A percentile compares a stretch with the other conserved stretches of the same genome.
These are phyloP conservation scores for Arctium minus DNA, from an alignment of 129 eudicot genomes.

Conservation along the genomic window DNA sequence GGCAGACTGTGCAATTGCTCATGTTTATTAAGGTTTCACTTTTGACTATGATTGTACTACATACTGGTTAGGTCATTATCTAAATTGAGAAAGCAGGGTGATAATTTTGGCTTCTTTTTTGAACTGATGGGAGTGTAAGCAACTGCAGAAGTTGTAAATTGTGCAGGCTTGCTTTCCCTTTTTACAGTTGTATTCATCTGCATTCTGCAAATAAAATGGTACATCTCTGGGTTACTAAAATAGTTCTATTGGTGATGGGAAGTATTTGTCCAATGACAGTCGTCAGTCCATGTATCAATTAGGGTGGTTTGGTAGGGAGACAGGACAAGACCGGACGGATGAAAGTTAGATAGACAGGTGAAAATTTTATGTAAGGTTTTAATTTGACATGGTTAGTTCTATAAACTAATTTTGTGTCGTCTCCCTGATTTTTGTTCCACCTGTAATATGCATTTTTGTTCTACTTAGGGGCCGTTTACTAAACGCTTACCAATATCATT, in stretches of 20 bases:
- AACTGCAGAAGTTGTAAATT: neutral
- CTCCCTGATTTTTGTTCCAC: neutral
- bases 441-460: neutral
- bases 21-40: neutral
- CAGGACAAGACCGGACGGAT: neutral
- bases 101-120: conserved; percentile 5
- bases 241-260: neutral
- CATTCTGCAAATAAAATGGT: neutral
- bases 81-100: neutral
- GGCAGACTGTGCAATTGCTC: neutral
- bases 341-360: neutral
- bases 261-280: neutral
- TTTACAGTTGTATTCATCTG: neutral
- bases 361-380: neutral
- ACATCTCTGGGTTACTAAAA: neutral
- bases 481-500: no score
- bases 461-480: no score
- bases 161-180: neutral
- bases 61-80: neutral
- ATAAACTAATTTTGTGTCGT: neutral
- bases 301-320: neutral
- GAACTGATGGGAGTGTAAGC: neutral
- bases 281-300: neutral
- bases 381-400: neutral
- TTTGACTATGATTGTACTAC: neutral